Evolutionary conservation across 2,329 filamentous ascomycete genomes (phyloP), one percentile per base, ranked within the genome.

Genomic region (Apiospora malaysiana): DNA sequence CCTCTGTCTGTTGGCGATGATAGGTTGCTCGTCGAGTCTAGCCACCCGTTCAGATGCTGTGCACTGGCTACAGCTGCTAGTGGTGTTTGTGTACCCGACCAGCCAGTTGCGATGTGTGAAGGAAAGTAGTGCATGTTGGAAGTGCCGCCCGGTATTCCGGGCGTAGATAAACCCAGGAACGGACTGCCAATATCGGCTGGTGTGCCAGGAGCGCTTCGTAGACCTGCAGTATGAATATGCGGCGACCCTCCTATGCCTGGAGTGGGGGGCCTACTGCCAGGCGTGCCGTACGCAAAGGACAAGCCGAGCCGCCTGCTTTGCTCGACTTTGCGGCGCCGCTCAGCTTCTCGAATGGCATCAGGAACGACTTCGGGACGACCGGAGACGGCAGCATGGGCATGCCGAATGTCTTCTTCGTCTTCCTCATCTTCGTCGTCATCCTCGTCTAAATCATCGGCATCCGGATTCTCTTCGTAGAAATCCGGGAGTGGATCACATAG

Each of bases 401-500:
- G 68, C 42, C 82, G 82, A 1, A 80, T 80, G 2, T 79, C 81
- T 25, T 42, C 63, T 3, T 80, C 77, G 8, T 79, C 80, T 0
- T 77, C 77, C 1, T 83, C 83, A 3, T 82, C 83, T 2, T 84
- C 83, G 2, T 86, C 85, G 2, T 84, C 85, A 7, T 82, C 82
- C 12, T 86, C 85, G 16, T 90, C 88, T 47, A 85, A 87, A 49
- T 88, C 87, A 37, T 89, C 85, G 27, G 88, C 87, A 72, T 92
- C 92, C 47, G 90, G 85, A 37, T 93, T 90, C 75, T 93, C 91
- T 76, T 98, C 96, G 84, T 99, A 99, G 79, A 99, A 99, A 78
- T 99, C 96, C 0, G 94, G 92, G 71, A 98, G 88, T 1, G 96
- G 96, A 80, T 99, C 95, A 76, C 95, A 97, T 72, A 99, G 95